Base-by-base conservation (phyloP, 2,329 filamentous ascomycete species). In the Clarireedia homoeocarpa region DNA sequence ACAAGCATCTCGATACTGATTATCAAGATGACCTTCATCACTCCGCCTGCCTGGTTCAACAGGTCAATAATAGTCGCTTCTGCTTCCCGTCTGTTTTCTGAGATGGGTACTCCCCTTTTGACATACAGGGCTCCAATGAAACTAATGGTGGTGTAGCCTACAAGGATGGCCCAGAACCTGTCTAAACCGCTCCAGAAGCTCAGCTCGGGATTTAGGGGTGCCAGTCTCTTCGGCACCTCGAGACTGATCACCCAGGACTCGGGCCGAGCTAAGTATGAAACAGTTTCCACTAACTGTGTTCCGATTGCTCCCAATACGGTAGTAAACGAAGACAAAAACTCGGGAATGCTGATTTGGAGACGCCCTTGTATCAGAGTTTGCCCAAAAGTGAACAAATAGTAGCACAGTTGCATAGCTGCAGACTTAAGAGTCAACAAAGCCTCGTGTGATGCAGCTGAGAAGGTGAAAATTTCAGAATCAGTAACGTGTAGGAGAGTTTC, bases 1-100 rank as follows among this genome's bases (percentile, higher is more conserved):
- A 91, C 84, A 38, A 99, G 84, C 94, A 99, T 99, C 74, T 99
- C 94, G 65, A 99, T 99, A 62, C 91, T 94, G 62, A 99, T 99
- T 66, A 99, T 97, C 59, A 97, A 75, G 51, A 99, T 95, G 23
- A 99, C 94, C 71, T 99, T 99, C 77, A 96, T 84, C 9, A 99
- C 92, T 14, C 95, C 94, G 44, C 94, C 95, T 48, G 94, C 94
- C 76, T 99, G 95, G 61, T 91, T 86, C 23, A 99, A 77, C 1
- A 85, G 79, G 61, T 97, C 92, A 24, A 92, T 86, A 44, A 96
- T 71, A 6, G 85, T 80, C 24, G 86, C 87, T 70, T 97, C 91
- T 78, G 80, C 82, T 34, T 82, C 80, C 58, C 82, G 80, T 51
- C 79, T 75, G 27, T 7, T 38, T 1, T 79, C 71, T 55, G 75